Base-by-base conservation (phyloP, 2,329 filamentous ascomycete species). In the Verticillium albo-atrum region DNA sequence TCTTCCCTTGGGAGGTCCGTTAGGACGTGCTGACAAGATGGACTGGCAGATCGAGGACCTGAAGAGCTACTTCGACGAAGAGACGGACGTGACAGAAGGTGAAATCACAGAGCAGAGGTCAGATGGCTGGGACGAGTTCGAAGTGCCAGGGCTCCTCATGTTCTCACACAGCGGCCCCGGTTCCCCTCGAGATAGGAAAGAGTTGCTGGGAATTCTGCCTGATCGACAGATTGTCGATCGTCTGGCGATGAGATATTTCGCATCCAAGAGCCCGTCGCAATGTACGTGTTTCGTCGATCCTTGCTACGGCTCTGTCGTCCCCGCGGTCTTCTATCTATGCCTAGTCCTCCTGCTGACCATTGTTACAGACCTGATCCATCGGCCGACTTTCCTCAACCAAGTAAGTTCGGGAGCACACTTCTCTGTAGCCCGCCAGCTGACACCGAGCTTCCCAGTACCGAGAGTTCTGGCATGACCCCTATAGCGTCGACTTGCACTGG, bases 31-130 rank as follows among this genome's bases (percentile, higher is more conserved):
- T 32, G 17, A 63, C 37, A 54, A 55, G 37, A 52, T 55, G 26
- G 47, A 30, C 26, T 51, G 30, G 12, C 64, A 86, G 81, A 85
- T 86, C 54, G 82, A 86, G 66, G 82, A 86, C 59, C 72, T 86
- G 9, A 84, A 85, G 68, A 75, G 72, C 58, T 86, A 83, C 63
- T 85, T 86, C 67, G 42, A 47, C 42, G 79, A 83, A 26, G 77
- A 83, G 30, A 68, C 76, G 1, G 73, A 78, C 5, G 72, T 74
- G 3, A 62, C 62, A 1, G 73, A 73, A 0, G 72, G 75, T 2
- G 71, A 72, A 10, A 68, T 70, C 17, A 66, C 71, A 4, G 72
- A 70, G 25, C 69, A 68, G 26, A 23, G n/a, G 14, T 47, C 42
- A 3, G 3, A 25, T 1, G 20, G n/a, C 2, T 62, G 65, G 4